Conservation (phyloP, 257 asterid genomes). For the Solanum ahanhuiri region DNA sequence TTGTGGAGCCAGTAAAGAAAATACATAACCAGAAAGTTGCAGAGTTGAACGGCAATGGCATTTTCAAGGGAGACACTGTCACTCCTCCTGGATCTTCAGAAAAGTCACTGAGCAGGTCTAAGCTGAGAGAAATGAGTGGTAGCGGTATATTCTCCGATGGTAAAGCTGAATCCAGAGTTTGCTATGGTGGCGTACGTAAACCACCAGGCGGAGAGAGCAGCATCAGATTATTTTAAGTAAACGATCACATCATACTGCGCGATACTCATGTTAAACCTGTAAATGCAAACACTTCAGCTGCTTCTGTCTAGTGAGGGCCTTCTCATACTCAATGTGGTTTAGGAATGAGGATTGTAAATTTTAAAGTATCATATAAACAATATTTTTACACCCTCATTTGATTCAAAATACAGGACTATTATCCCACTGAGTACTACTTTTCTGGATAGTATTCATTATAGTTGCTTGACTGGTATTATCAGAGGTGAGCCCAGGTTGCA, state of each 20-base stretch:
- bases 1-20: conserved; percentile 46
- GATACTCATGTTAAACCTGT: neutral
- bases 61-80: conserved; percentile 60
- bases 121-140: conserved; percentile 86
- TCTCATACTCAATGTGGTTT: neutral
- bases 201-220: conserved; percentile 96
- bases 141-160: conserved; percentile 68
- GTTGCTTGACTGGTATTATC: neutral
- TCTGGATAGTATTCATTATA: neutral
- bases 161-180: conserved; percentile 58
- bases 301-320: neutral
- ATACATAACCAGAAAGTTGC: conserved; percentile 63
- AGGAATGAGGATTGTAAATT: neutral
- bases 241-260: neutral
- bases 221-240: conserved; percentile 53
- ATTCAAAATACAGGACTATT: neutral
- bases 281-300: neutral
- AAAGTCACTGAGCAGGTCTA: conserved; percentile 67
- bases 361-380: neutral
- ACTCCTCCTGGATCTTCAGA: conserved; percentile 60
- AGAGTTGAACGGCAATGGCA: conserved; percentile 72
- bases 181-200: conserved; percentile 77
- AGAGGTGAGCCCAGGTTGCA: neutral
- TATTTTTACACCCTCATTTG: neutral
- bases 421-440: neutral